phyloP scores from a whole-genome alignment of 2,329 filamentous ascomycete species.

The Elsinoe fawcettii region DNA sequence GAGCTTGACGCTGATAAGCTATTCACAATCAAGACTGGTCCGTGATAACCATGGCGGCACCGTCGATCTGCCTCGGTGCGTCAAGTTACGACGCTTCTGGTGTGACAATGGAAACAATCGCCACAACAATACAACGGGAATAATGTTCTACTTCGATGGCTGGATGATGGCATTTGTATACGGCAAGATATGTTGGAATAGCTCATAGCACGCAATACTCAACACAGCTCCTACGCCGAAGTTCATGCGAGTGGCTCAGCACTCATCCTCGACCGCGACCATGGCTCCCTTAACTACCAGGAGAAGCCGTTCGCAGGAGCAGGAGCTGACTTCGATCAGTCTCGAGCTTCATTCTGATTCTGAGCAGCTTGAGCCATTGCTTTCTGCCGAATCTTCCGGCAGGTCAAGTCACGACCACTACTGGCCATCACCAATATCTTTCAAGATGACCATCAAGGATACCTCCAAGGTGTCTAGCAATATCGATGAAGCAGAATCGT shows the following conservation, averaged over 20 bases:
- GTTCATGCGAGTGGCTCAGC: not conserved
- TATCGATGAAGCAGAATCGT: not conserved
- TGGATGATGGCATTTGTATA: not conserved
- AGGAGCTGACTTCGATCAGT: not conserved
- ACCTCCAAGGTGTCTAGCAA: not conserved
- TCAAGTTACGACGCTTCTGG: not conserved
- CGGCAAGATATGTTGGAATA: not conserved
- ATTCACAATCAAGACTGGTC: slow-evolving; percentile 25
- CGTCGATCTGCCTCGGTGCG: not conserved
- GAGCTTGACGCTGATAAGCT: slow-evolving; percentile 13
- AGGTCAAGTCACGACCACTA: not conserved
- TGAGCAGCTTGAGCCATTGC: not conserved
- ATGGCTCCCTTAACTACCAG: not conserved
- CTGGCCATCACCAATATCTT: not conserved
- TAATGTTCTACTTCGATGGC: not conserved
- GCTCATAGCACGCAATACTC: slow-evolving; percentile 7
- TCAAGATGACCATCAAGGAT: not conserved
- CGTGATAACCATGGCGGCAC: not conserved
- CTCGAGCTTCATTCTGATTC: not conserved
- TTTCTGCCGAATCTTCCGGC: not conserved
- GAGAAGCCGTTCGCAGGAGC: not conserved
- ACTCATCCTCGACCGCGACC: not conserved
- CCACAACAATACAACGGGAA: not conserved
- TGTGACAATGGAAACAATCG: not conserved
- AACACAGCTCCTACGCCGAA: not conserved